These are phyloP conservation scores for Stylosanthes scabra DNA, from an alignment of 331 rosid species.

Conservation along the genomic window DNA sequence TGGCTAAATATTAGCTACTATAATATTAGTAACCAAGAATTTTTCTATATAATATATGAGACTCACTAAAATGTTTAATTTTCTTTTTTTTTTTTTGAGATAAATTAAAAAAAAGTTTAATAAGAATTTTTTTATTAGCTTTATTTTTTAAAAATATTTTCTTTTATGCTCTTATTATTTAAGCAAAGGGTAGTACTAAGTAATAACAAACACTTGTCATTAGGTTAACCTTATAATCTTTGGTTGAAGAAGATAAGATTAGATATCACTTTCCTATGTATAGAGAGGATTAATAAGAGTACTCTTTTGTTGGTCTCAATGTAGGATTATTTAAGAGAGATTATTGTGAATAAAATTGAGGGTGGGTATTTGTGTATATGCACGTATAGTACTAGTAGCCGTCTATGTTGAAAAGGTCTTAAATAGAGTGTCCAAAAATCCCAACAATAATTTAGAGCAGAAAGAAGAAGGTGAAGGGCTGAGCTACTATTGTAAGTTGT, in stretches of 20 bases:
- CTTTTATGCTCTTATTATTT: conserved; percentile 17
- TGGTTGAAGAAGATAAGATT: conserved; percentile 26
- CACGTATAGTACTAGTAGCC: neutral
- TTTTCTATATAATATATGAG: no score
- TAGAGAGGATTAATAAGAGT: conserved; percentile 6
- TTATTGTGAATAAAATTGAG: neutral
- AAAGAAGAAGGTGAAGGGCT: neutral
- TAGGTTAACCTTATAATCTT: conserved; percentile 8
- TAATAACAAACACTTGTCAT: neutral
- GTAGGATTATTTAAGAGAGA: conserved; percentile 24
- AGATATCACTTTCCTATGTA: conserved; percentile 26
- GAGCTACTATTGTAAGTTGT: neutral
- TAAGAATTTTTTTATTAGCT: no score
- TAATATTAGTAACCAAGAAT: no score
- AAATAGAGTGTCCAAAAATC: conserved; percentile 7
- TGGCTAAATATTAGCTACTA: no score
- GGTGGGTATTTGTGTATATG: neutral
- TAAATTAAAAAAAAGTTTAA: no score
- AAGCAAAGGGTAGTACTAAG: neutral
- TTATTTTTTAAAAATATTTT: no score
- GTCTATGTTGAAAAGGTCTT: conserved; percentile 19
- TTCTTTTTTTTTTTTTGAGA: no score
- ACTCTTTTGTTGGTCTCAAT: conserved; percentile 47
- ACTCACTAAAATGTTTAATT: no score
- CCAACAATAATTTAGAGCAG: conserved; percentile 13